Conservation (phyloP, 805 yeast genomes). For the Spencermartinsiella europaea region DNA sequence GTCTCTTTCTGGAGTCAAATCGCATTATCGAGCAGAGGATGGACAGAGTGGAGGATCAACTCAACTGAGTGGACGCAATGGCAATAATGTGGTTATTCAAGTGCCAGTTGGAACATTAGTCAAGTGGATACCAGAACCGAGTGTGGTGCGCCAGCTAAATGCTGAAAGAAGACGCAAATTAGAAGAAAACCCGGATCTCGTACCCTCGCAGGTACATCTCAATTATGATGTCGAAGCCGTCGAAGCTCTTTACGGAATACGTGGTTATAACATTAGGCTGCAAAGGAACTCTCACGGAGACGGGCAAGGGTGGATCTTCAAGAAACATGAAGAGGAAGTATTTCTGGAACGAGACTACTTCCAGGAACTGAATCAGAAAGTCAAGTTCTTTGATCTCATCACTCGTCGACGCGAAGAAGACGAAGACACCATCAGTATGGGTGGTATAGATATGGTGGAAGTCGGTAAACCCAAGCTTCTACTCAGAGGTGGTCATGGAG, state of each 20-base stretch:
- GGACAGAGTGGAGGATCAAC: conserved; percentile 69
- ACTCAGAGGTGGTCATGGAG: conserved; percentile 85
- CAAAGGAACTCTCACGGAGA: conserved; percentile 54
- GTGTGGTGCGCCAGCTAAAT: conserved; percentile 19
- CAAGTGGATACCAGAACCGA: conserved; percentile 78
- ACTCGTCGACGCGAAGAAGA: conserved; percentile 51
- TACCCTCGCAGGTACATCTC: neutral
- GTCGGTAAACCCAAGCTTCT: conserved; percentile 62
- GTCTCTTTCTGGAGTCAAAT: conserved; percentile 63
- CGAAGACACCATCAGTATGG: conserved; percentile 68
- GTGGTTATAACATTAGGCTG: conserved; percentile 40
- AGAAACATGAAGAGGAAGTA: conserved; percentile 68
- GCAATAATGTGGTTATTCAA: conserved; percentile 69
- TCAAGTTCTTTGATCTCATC: conserved; percentile 58
- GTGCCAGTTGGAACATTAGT: conserved; percentile 92
- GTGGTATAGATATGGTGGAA: conserved; percentile 70
- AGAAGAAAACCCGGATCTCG: neutral
- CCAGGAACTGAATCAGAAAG: conserved; percentile 54
- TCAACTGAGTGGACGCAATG: conserved; percentile 83
- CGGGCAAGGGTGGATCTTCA: conserved; percentile 88
- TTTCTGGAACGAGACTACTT: conserved; percentile 67
- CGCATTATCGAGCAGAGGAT: conserved; percentile 62
- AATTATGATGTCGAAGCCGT: conserved; percentile 22
- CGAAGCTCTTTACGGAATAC: conserved; percentile 10
- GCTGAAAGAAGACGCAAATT: conserved; percentile 12